Evolutionary conservation across 148 eudicot species (phyloP).

Genomic region (Fagopyrum esculentum): DNA sequence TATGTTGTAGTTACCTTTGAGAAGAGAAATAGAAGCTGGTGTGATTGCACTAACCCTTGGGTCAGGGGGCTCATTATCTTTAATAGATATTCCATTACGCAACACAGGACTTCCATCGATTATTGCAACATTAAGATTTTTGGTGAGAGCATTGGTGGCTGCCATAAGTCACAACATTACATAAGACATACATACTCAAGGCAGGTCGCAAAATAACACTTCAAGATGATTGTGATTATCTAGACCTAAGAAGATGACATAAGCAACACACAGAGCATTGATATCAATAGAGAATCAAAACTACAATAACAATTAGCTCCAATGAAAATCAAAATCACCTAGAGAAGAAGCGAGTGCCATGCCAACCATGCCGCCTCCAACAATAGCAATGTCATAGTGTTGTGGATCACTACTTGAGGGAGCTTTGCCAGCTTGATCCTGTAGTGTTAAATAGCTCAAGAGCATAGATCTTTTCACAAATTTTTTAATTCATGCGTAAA

Average conservation of each 20-base stretch:
- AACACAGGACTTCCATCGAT: constrained; percentile 90
- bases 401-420: constrained; percentile 26
- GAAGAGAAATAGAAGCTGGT: constrained; percentile 74
- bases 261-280: background rate
- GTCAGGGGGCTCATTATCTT: constrained; percentile 74
- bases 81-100: constrained; percentile 32
- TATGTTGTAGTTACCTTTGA: constrained; percentile 47
- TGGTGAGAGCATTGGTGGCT: constrained; percentile 74
- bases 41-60: constrained; percentile 98
- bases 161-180: constrained; percentile 14
- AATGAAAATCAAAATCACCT: constrained; percentile 34
- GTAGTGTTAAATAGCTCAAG: constrained; percentile 1
- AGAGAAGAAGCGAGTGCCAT: constrained; percentile 91
- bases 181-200: background rate
- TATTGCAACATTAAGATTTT: constrained; percentile 67
- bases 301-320: background rate
- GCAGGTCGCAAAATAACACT: background rate
- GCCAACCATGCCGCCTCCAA: constrained; percentile 99
- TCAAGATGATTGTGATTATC: background rate
- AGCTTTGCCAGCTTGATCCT: constrained; percentile 39
- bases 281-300: background rate
- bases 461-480: background rate
- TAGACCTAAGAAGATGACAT: background rate
- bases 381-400: constrained; percentile 79
- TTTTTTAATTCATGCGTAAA: too few relatives aligned